A percentile compares a stretch with the other conserved stretches of the same genome.
These are phyloP conservation scores for Cladosporium sp. DNA, from an alignment of 2,329 filamentous ascomycete species.

Conservation along the genomic window DNA sequence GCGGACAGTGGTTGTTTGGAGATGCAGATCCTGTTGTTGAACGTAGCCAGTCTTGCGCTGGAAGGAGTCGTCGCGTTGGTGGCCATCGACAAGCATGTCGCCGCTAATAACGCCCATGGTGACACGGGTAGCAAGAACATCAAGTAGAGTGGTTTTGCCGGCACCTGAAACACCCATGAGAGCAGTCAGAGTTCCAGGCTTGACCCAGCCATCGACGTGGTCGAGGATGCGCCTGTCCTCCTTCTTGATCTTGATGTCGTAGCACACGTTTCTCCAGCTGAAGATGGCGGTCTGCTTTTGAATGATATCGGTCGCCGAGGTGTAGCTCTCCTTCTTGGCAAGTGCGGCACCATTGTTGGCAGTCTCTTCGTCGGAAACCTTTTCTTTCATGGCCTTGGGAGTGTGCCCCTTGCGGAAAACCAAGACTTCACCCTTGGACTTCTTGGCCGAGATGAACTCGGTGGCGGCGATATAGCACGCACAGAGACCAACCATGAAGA, in stretches of 20 bases:
- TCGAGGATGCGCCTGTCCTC: conserved; percentile 73
- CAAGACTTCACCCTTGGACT: conserved; percentile 49
- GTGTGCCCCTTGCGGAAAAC: conserved; percentile 46
- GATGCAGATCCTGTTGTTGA: conserved; percentile 77
- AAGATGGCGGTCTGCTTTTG: conserved; percentile 70
- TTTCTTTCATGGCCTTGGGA: conserved; percentile 49
- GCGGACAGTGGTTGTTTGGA: conserved; percentile 77
- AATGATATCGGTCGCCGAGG: conserved; percentile 43
- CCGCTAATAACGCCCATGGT: conserved; percentile 86
- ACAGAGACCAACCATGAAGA: conserved; percentile 42
- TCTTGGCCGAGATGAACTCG: conserved; percentile 45
- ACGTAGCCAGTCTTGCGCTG: conserved; percentile 90
- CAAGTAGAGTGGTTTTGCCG: conserved; percentile 88
- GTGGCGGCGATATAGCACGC: conserved; percentile 39
- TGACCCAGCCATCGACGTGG: conserved; percentile 87
- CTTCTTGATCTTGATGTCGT: conserved; percentile 72
- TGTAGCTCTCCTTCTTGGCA: conserved; percentile 33
- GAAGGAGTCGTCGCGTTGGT: conserved; percentile 71
- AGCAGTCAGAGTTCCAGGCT: conserved; percentile 83
- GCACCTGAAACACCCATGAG: conserved; percentile 89
- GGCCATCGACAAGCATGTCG: conserved; percentile 78
- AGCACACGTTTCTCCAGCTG: conserved; percentile 81
- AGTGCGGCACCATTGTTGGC: conserved; percentile 29
- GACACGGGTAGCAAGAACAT: conserved; percentile 77
- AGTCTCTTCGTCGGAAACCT: conserved; percentile 39